phyloP scores from a whole-genome alignment of 805 yeast genomes.

The Monosporozyma aquatica region DNA sequence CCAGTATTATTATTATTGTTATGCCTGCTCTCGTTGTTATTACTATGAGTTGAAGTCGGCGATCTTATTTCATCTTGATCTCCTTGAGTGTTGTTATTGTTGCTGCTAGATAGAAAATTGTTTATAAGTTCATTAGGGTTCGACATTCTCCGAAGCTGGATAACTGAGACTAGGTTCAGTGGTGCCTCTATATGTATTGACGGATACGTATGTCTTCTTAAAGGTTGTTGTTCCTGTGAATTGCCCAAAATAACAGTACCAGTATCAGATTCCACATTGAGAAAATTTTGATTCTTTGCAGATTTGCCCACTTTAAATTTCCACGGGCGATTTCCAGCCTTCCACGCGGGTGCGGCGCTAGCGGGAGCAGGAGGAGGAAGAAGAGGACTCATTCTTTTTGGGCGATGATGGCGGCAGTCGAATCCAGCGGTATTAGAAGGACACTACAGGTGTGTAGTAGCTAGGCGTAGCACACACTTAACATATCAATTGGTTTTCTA shows the following conservation, averaged over 20 bases:
- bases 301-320: background rate
- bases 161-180: background rate
- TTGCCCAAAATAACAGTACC: too few relatives aligned
- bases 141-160: background rate
- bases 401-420: too few relatives aligned
- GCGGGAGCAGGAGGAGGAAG: too few relatives aligned
- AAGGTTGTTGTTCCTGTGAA: background rate
- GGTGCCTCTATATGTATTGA: background rate
- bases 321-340: background rate
- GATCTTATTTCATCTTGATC: background rate
- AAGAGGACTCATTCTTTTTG: too few relatives aligned
- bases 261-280: background rate
- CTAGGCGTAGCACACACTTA: too few relatives aligned
- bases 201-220: background rate
- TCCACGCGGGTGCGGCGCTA: background rate
- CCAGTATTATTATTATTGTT: background rate
- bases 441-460: too few relatives aligned
- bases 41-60: too few relatives aligned
- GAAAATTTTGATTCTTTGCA: background rate
- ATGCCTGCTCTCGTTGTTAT: too few relatives aligned
- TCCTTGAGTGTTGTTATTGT: background rate
- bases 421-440: too few relatives aligned
- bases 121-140: slow-evolving; percentile 1
- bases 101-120: background rate
- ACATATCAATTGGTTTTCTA: too few relatives aligned